Evolutionary conservation across 768 basidiomycete genomes (phyloP), one percentile per base, ranked within the genome.

Genomic region (Pleurotus tuber-regium): DNA sequence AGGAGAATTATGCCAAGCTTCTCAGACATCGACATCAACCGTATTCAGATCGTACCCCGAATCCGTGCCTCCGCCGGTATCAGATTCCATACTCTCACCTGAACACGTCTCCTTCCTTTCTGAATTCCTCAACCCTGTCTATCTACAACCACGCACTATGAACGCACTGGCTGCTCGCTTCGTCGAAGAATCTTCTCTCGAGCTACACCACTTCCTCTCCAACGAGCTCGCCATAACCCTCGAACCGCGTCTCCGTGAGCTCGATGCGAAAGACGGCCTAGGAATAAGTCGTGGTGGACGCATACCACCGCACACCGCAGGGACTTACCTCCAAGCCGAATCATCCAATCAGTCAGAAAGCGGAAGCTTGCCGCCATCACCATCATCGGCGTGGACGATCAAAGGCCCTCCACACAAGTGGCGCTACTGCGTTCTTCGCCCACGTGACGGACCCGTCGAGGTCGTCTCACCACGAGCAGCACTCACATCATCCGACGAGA

Each of bases 321-420:
- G 93, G 11, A 35, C 46, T 5, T 31, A 48, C 31, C 7, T 48
- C 18, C 69, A 70, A 26, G 75, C 70, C 2, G 21, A 14, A 3
- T 19, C 43, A 4, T 21, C 43, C 12, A n/a, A 29, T 4, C n/a
- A 29, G 14, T 24, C 46, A 6, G 12, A 12, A 8, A 21, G n/a
- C 19, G 23, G 14, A 8, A 24, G 11, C 14, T n/a, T n/a, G n/a
- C n/a, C n/a, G n/a, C 14, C 28, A 4, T 18, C 40, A 21, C 23
- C 46, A 21, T n/a, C 46, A 33, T 48, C 46, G 7, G 70, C 73
- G 3, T 98, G 94, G 93, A 60, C 63, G 11, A 59, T 90, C 62
- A 82, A 82, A 60, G 93, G 95, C 2, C 96, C 96, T 1, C 92
- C 96, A 24, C 93, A 95, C 66, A 93, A 95, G 66, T 92, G 91